Evolutionary conservation across 2,329 filamentous ascomycete genomes (phyloP).

Genomic region (Lasiodiplodia hormozganensis): DNA sequence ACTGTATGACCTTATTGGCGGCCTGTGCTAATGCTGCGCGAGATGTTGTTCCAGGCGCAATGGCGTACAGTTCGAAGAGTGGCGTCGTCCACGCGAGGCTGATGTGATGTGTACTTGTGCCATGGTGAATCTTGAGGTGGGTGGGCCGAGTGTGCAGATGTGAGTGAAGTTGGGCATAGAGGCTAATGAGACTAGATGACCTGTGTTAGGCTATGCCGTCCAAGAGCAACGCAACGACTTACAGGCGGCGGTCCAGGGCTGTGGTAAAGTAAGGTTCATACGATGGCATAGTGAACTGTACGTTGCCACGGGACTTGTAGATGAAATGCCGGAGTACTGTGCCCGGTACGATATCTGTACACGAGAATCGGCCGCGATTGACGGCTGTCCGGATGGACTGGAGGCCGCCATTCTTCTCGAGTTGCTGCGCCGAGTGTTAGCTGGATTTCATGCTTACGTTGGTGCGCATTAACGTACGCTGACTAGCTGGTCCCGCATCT

Average conservation of each 20-base stretch:
- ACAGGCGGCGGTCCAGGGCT: constrained; percentile 68
- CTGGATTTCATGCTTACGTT: neutral
- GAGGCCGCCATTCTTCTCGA: constrained; percentile 78
- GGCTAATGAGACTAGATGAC: constrained; percentile 70
- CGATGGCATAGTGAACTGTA: constrained; percentile 93
- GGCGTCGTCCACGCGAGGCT: constrained; percentile 91
- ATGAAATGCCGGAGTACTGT: constrained; percentile 88
- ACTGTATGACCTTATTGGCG: constrained; percentile 88
- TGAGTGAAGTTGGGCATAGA: constrained; percentile 86
- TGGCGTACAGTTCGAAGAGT: constrained; percentile 90
- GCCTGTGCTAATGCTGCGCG: constrained; percentile 76
- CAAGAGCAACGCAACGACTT: constrained; percentile 31
- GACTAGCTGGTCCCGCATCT: constrained; percentile 68
- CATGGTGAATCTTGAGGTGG: constrained; percentile 86
- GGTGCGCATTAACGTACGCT: constrained; percentile 49
- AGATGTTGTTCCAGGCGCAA: constrained; percentile 76
- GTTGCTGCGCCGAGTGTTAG: constrained; percentile 59
- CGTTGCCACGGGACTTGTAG: constrained; percentile 93
- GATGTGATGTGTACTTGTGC: constrained; percentile 71
- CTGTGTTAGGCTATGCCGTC: neutral
- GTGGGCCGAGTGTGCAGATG: constrained; percentile 84
- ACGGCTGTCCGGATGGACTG: constrained; percentile 76
- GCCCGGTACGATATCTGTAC: constrained; percentile 79
- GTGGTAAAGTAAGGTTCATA: constrained; percentile 72
- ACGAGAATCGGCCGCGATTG: constrained; percentile 71